Evolutionary conservation across 2,329 filamentous ascomycete species (phyloP).

Genomic region (Dactylellina sp.): DNA sequence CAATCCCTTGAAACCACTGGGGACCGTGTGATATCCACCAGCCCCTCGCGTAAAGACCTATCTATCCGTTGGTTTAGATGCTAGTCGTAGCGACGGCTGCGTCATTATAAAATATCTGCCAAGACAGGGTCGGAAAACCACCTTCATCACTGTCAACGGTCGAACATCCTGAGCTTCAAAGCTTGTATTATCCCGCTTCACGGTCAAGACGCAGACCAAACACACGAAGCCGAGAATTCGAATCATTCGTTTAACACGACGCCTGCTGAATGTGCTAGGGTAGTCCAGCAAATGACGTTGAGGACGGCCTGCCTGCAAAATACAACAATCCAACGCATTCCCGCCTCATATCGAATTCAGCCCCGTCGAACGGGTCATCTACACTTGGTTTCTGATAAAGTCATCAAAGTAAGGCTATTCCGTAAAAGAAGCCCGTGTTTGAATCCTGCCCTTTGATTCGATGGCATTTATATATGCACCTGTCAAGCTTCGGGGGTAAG

Average conservation of each 20-base stretch:
- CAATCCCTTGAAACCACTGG: constrained; percentile 11
- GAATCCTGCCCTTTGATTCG: neutral
- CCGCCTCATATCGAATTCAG: constrained; percentile 1
- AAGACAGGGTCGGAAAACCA: no score
- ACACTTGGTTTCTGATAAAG: neutral
- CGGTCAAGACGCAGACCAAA: neutral
- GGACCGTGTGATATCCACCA: constrained; percentile 16
- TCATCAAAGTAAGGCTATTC: neutral
- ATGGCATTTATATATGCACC: neutral
- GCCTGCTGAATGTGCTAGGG: neutral
- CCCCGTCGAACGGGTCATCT: neutral
- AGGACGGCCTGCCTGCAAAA: constrained; percentile 20
- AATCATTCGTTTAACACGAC: neutral
- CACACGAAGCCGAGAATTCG: neutral
- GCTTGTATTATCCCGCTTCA: neutral
- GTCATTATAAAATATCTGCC: no score
- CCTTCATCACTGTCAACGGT: no score
- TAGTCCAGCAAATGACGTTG: constrained; percentile 36
- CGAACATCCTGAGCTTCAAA: constrained; percentile 3
- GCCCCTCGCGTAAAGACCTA: neutral
- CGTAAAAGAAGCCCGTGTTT: neutral
- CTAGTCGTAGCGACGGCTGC: constrained; percentile 3
- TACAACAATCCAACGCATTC: constrained; percentile 47
- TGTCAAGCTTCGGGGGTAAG: neutral
- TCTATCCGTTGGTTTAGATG: neutral